Conservation (phyloP, 345 rosid species). For the Brassica cretica region DNA sequence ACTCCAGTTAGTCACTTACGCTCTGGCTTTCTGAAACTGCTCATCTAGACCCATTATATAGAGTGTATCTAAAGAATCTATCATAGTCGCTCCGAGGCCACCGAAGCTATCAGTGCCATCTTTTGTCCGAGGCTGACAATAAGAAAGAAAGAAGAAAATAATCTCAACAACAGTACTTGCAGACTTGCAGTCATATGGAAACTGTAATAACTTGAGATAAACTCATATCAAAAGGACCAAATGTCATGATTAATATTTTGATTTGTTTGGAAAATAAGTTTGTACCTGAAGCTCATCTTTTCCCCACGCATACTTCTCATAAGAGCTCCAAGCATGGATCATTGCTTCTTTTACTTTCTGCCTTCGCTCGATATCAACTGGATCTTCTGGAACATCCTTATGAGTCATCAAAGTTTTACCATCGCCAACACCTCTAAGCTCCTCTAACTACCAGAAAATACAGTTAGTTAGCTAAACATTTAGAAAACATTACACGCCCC, state of each 20-base stretch:
- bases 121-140: no score
- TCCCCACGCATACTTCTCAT: conserved; percentile 98
- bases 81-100: conserved; percentile 93
- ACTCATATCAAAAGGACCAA: conserved; percentile 17
- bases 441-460: conserved; percentile 50
- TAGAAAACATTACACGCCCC: not conserved
- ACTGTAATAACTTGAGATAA: not conserved
- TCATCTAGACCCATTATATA: conserved; percentile 91
- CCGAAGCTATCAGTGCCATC: conserved; percentile 68
- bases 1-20: conserved; percentile 55
- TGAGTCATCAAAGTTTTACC: conserved; percentile 30
- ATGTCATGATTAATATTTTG: not conserved
- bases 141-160: not conserved
- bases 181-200: not conserved
- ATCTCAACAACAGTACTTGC: not conserved
- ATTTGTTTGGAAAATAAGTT: not conserved
- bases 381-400: conserved; percentile 53
- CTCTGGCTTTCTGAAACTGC: conserved; percentile 84
- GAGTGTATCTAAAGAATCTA: conserved; percentile 84
- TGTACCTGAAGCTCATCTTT: conserved; percentile 92
- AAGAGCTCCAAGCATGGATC: conserved; percentile 95
- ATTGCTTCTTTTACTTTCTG: conserved; percentile 95
- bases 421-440: conserved; percentile 38
- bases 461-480: conserved; percentile 15
- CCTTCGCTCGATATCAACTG: conserved; percentile 61